These are phyloP conservation scores for Alnus glutinosa DNA, from an alignment of 306 rosid species.

Conservation along the genomic window DNA sequence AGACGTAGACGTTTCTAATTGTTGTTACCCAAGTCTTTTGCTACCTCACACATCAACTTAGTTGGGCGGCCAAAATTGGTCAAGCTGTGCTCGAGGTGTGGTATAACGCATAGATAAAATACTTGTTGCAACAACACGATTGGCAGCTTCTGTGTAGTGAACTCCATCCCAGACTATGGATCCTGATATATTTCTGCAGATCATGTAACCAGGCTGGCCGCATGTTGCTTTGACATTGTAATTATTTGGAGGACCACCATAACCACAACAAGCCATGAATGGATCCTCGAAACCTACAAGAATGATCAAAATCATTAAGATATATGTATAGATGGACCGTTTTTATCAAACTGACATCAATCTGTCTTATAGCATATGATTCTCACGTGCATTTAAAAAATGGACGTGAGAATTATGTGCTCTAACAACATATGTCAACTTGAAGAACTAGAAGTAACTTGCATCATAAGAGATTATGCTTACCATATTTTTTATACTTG, in stretches of 20 bases:
- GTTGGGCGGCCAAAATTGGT: conserved; percentile 2
- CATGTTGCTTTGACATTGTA: conserved; percentile 27
- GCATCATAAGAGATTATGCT: not conserved
- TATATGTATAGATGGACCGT: no score
- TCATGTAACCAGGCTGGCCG: conserved; percentile 22
- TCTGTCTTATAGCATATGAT: no score
- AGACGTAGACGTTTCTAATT: no score
- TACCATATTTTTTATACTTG: conserved; percentile 5
- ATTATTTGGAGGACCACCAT: conserved; percentile 16
- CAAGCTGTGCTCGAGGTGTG: conserved; percentile 2
- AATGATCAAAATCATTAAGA: not conserved
- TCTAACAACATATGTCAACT: no score
- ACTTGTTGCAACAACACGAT: not conserved
- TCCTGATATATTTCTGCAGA: conserved; percentile 6
- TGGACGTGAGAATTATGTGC: no score
- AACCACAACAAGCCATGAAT: conserved; percentile 18
- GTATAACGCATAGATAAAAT: not conserved
- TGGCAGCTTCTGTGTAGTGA: conserved; percentile 18
- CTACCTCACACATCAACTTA: not conserved
- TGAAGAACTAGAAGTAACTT: no score
- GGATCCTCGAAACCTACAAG: conserved; percentile 17
- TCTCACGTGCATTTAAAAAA: no score
- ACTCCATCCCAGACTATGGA: conserved; percentile 22
- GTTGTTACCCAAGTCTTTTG: no score
- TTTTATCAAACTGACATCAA: no score